Evolutionary conservation across 208 protist species (phyloP).

Genomic region (Leptomonas seymouri): DNA sequence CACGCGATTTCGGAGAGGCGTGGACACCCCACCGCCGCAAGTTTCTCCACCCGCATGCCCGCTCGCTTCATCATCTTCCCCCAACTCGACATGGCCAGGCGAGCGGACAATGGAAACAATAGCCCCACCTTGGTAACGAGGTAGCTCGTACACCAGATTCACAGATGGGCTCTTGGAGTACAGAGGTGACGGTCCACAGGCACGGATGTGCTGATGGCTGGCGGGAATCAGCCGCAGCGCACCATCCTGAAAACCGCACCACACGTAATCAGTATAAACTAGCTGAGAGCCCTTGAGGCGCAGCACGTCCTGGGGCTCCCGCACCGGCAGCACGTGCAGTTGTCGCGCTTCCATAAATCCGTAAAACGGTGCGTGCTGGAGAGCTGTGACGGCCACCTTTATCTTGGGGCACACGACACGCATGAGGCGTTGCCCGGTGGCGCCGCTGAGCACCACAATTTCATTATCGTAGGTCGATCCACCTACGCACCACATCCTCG

Average conservation of each 20-base stretch:
- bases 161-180: constrained; percentile 52
- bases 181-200: constrained; percentile 50
- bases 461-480: constrained; percentile 51
- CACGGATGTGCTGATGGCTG: constrained; percentile 48
- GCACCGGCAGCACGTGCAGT: constrained; percentile 66
- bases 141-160: constrained; percentile 84
- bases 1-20: constrained; percentile 39
- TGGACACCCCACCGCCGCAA: neutral
- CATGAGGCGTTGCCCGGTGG: constrained; percentile 55
- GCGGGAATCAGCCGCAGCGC: constrained; percentile 79
- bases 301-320: constrained; percentile 60
- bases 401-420: constrained; percentile 70
- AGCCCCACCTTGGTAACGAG: constrained; percentile 72
- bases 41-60: neutral
- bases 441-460: constrained; percentile 54
- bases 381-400: constrained; percentile 57
- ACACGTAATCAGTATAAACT: constrained; percentile 87
- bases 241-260: constrained; percentile 87
- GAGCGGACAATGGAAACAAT: constrained; percentile 78
- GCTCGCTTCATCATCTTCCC: constrained; percentile 7
- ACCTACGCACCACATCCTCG: constrained; percentile 61
- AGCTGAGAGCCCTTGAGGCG: constrained; percentile 58
- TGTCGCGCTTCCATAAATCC: constrained; percentile 68
- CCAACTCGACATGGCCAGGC: constrained; percentile 67
- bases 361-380: constrained; percentile 83